Base-by-base conservation (phyloP, 805 yeast species). In the Starmerella etchellsii region DNA sequence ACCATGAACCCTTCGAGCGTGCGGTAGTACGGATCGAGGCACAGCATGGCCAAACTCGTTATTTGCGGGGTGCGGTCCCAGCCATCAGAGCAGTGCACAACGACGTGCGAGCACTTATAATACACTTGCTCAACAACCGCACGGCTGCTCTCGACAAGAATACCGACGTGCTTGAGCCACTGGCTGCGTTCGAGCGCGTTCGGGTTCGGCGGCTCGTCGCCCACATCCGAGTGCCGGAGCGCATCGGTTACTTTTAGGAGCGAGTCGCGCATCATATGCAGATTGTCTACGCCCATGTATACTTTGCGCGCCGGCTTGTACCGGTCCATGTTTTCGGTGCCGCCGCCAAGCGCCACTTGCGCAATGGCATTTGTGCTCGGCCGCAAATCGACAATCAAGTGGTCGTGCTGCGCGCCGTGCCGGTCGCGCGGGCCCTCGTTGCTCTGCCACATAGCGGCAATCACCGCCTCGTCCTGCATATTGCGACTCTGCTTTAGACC, bases 41-140 rank as follows among this genome's bases (percentile, higher is more conserved):
- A 82, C 4, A 91, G 61, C 60, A 88, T 88, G 20, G 87, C 73
- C 46, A 91, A 63, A 2, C 95, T 78, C 5, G 85, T 70, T 1
- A 87, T 73, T 56, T 91, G 97, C 0, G 96, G 75, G 0, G 98
- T 91, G 43, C 98, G 67, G 57, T 91, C 98, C 98, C 98, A 91
- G 1, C 98, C 98, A 63, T 91, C 98, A 1, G 96, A 84, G 58
- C 98, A 91, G 63, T 91, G 98, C 6, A 91, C 71, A 9, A 91
- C 57, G 3, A 88, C 69, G 57, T 88, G 93, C 16, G 91, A 80
- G 47, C 77, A 74, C 58, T 84, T 83, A 51, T 78, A 73, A 40
- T 82, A 81, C 19, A 91, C 70, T n/a, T 88, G 80, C 54, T 83
- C 79, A 21, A 80, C 74, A 35, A 91, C 71, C 27, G 81, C 69